A percentile compares a stretch with the other conserved stretches of the same genome.
These are phyloP conservation scores for Dothidotthia symphoricarpi DNA, from an alignment of 2,329 filamentous ascomycete species.

Conservation along the genomic window DNA sequence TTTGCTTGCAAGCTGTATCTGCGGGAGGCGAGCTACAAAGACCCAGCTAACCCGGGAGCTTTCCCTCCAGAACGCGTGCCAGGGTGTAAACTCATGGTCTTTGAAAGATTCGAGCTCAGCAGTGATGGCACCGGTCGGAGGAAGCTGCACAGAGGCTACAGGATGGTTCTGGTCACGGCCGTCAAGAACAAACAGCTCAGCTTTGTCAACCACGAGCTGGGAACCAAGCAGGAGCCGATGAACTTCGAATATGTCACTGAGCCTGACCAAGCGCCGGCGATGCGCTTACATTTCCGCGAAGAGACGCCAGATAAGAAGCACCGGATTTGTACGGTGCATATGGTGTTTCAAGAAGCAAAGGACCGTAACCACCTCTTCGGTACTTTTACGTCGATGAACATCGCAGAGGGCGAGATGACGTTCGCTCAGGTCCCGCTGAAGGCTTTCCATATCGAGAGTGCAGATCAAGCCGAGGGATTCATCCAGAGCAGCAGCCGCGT, in stretches of 20 bases:
- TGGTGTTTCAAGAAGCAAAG: slow-evolving; percentile 72
- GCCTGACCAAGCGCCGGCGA: slow-evolving; percentile 65
- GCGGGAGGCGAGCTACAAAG: slow-evolving; percentile 76
- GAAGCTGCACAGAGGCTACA: slow-evolving; percentile 73
- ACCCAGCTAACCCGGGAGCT: slow-evolving; percentile 65
- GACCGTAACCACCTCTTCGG: slow-evolving; percentile 71
- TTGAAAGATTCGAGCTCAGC: slow-evolving; percentile 68
- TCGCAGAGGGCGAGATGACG: slow-evolving; percentile 67
- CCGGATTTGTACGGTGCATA: slow-evolving; percentile 63
- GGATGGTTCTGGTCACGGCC: slow-evolving; percentile 74
- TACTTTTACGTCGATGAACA: slow-evolving; percentile 68
- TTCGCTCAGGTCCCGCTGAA: slow-evolving; percentile 67
- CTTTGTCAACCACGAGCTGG: slow-evolving; percentile 69
- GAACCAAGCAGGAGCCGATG: slow-evolving; percentile 61
- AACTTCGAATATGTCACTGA: slow-evolving; percentile 66
- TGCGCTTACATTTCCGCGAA: slow-evolving; percentile 70
- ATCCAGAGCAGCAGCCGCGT: slow-evolving; percentile 42
- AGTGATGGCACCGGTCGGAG: slow-evolving; percentile 71
- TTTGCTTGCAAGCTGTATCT: slow-evolving; percentile 68
- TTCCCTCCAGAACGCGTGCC: slow-evolving; percentile 75
- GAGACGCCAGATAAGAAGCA: slow-evolving; percentile 47
- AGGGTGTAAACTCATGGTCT: slow-evolving; percentile 70
- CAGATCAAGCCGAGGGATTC: slow-evolving; percentile 50
- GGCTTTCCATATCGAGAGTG: slow-evolving; percentile 62
- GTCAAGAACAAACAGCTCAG: slow-evolving; percentile 74